Evolutionary conservation across 2,329 filamentous ascomycete species (phyloP).

Genomic region (Chrysosporium keratinophilum): DNA sequence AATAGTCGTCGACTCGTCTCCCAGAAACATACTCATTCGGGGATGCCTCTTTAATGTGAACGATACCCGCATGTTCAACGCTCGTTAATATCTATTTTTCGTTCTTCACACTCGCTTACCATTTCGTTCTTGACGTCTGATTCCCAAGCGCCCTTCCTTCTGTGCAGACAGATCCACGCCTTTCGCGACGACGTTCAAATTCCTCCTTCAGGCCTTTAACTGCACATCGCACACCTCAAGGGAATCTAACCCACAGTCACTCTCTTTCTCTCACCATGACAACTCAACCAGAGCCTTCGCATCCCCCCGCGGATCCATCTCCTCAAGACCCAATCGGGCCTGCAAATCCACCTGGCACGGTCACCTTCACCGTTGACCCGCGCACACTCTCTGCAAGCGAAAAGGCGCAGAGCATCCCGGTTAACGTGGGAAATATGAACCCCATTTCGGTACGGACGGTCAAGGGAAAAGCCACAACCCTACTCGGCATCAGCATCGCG

Average conservation of each 20-base stretch:
- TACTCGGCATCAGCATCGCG: conserved; percentile 1
- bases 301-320: not conserved
- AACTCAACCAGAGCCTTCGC: not conserved
- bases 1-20: too few species aligned
- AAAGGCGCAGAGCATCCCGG: not conserved
- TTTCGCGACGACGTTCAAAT: not conserved
- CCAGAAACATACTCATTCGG: not conserved
- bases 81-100: not conserved
- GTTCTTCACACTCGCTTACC: not conserved
- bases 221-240: not conserved
- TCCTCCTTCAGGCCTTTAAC: not conserved
- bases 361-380: conserved; percentile 7
- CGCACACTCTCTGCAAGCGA: conserved; percentile 2
- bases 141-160: not conserved
- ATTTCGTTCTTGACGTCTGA: not conserved
- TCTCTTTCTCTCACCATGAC: not conserved
- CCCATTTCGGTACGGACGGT: not conserved
- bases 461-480: not conserved
- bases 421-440: not conserved
- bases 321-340: not conserved
- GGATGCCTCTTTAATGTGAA: not conserved
- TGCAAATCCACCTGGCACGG: not conserved
- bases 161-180: not conserved
- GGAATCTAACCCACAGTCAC: not conserved
- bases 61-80: not conserved